Evolutionary conservation across 2,329 filamentous ascomycete species (phyloP).

Genomic region (Aspergillus luchuensis): DNA sequence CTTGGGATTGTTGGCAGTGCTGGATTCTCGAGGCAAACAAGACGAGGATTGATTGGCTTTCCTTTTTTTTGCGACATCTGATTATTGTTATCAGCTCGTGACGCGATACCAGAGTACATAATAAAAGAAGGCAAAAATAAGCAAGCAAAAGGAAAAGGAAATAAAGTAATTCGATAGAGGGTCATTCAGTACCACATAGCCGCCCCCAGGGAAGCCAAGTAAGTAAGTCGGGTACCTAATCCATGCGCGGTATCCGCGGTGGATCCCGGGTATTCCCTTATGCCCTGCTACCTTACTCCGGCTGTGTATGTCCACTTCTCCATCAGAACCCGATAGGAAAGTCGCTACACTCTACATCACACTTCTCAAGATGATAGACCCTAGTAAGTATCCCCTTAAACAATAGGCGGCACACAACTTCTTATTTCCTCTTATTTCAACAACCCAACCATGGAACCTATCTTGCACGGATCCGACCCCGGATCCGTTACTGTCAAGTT

Average conservation of each 20-base stretch:
- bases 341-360: too few species aligned
- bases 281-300: neutral
- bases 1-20: neutral
- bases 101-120: neutral
- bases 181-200: too few species aligned
- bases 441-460: constrained; percentile 7
- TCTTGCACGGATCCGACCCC: neutral
- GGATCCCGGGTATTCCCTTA: constrained; percentile 16
- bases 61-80: neutral
- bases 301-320: neutral
- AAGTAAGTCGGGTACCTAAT: constrained; percentile 7
- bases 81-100: constrained; percentile 12
- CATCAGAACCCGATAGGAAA: too few species aligned
- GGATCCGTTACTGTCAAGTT: neutral
- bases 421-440: constrained; percentile 7
- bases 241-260: constrained; percentile 22
- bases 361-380: too few species aligned
- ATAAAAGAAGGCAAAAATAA: constrained; percentile 1
- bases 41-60: neutral
- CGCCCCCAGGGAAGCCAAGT: neutral
- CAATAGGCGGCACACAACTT: neutral
- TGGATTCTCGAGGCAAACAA: neutral
- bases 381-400: too few species aligned
- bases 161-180: neutral
- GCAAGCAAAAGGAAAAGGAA: constrained; percentile 6